Percentiles rank a stretch among this genome's conserved stretches.
phyloP scores from a whole-genome alignment of 1,139 yeast species.

The Suhomyces anneliseae region DNA sequence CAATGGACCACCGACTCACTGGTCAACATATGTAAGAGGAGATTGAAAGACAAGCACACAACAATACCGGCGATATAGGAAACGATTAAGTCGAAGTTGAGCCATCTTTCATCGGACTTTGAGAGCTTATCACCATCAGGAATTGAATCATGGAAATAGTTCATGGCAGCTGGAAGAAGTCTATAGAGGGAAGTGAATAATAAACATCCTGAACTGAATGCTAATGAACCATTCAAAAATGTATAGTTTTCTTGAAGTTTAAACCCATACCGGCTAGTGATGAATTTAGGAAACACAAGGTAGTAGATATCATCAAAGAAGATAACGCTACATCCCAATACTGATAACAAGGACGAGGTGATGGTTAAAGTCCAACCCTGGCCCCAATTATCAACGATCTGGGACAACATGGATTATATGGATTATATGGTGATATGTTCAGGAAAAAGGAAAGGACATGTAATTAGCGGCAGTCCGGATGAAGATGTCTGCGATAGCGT shows the following conservation, averaged over 20 bases:
- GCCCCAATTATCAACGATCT: conserved; percentile 8
- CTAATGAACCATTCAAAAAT: conserved; percentile 64
- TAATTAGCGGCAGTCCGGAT: too few relatives aligned
- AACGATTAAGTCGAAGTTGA: conserved; percentile 42
- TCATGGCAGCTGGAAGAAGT: conserved; percentile 65
- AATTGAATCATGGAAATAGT: conserved; percentile 33
- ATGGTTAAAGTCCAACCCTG: conserved; percentile 28
- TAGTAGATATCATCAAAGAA: conserved; percentile 24
- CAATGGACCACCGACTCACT: conserved; percentile 87
- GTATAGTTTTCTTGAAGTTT: conserved; percentile 57
- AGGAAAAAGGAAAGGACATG: background rate
- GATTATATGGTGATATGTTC: background rate
- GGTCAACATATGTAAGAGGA: conserved; percentile 67
- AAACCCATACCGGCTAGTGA: conserved; percentile 48
- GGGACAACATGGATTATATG: conserved; percentile 2
- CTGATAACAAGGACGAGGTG: conserved; percentile 22
- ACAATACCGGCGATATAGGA: conserved; percentile 60
- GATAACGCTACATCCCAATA: conserved; percentile 23
- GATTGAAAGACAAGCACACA: conserved; percentile 60
- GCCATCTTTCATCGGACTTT: conserved; percentile 10
- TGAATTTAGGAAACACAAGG: conserved; percentile 35
- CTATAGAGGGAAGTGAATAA: conserved; percentile 73
- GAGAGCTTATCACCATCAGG: conserved; percentile 6
- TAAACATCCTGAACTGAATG: conserved; percentile 77
- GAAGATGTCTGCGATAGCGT: too few relatives aligned